A percentile compares a stretch with the other conserved stretches of the same genome.
Evolutionary conservation across 179 eudicot genomes (phyloP).

Genomic region (Heliamphora pulchella): DNA sequence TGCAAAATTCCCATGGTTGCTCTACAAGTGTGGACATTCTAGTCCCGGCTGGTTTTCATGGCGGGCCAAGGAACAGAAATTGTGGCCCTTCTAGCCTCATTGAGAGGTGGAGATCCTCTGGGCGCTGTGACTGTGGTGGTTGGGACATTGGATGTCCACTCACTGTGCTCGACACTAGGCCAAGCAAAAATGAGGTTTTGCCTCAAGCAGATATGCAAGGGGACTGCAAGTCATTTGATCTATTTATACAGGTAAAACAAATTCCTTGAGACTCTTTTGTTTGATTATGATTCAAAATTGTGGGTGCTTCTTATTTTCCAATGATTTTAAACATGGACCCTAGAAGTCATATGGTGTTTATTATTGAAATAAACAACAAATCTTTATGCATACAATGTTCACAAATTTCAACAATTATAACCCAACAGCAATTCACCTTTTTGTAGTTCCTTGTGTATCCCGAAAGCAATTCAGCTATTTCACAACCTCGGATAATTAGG

Average conservation of each 20-base stretch:
- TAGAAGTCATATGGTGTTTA: too few species aligned
- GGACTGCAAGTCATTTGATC: constrained; percentile 47
- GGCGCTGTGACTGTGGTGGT: constrained; percentile 74
- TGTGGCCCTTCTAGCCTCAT: constrained; percentile 54
- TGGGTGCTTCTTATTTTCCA: neutral
- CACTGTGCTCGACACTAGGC: constrained; percentile 37
- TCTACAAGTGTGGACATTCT: constrained; percentile 48
- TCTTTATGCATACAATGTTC: too few species aligned
- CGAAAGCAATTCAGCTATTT: too few species aligned
- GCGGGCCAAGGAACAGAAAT: constrained; percentile 42
- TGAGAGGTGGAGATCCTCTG: constrained; percentile 58
- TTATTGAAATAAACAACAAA: too few species aligned
- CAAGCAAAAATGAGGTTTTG: constrained; percentile 26
- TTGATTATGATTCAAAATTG: neutral
- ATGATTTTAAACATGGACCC: too few species aligned
- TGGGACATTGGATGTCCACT: constrained; percentile 86
- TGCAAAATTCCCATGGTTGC: constrained; percentile 22
- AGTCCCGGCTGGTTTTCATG: constrained; percentile 66
- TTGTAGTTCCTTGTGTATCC: too few species aligned
- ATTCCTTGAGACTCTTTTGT: constrained; percentile 8
- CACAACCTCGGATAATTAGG: too few species aligned
- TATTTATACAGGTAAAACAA: constrained; percentile 46
- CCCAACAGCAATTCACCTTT: too few species aligned
- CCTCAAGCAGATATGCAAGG: constrained; percentile 23
- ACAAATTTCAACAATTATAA: too few species aligned